Evolutionary conservation across 2,329 filamentous ascomycete genomes (phyloP).

Genomic region (Aspergillus viridinutans): DNA sequence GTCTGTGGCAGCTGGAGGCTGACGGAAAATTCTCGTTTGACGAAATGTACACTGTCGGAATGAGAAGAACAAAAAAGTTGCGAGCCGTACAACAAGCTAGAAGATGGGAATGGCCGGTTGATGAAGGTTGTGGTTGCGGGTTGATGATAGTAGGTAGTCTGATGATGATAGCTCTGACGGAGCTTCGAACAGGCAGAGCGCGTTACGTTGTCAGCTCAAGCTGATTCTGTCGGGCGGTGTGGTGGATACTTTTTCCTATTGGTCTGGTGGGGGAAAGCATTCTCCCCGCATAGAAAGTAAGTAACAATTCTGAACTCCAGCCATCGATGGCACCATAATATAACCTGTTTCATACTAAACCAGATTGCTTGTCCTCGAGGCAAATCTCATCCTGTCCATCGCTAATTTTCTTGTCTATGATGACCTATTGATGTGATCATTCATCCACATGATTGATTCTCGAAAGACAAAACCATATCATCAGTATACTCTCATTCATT

Average conservation of each 20-base stretch:
- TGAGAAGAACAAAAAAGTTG: not conserved
- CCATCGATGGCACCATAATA: slow-evolving; percentile 1
- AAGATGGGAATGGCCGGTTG: not conserved
- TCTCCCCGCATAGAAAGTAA: slow-evolving; percentile 17
- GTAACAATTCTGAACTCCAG: slow-evolving; percentile 13
- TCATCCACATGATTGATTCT: not conserved
- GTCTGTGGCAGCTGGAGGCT: slow-evolving; percentile 1
- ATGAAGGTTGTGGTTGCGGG: not conserved
- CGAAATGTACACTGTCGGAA: slow-evolving; percentile 4
- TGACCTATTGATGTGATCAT: not conserved
- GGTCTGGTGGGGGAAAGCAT: not conserved
- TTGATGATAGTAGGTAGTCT: not conserved
- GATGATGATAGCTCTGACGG: slow-evolving; percentile 15
- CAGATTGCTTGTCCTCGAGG: not conserved
- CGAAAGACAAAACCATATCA: not conserved
- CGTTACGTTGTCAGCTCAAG: slow-evolving; percentile 22
- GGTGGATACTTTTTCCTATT: slow-evolving; percentile 3
- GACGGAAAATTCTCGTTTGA: not conserved
- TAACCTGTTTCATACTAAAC: not conserved
- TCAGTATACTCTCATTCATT: not conserved
- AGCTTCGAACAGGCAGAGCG: slow-evolving; percentile 29
- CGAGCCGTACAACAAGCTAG: not conserved
- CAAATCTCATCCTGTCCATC: not conserved
- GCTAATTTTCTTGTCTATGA: not conserved
- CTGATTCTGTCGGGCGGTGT: slow-evolving; percentile 21